phyloP scores from a whole-genome alignment of 1,139 yeast genomes.

The Blastobotrys ciferrii region DNA sequence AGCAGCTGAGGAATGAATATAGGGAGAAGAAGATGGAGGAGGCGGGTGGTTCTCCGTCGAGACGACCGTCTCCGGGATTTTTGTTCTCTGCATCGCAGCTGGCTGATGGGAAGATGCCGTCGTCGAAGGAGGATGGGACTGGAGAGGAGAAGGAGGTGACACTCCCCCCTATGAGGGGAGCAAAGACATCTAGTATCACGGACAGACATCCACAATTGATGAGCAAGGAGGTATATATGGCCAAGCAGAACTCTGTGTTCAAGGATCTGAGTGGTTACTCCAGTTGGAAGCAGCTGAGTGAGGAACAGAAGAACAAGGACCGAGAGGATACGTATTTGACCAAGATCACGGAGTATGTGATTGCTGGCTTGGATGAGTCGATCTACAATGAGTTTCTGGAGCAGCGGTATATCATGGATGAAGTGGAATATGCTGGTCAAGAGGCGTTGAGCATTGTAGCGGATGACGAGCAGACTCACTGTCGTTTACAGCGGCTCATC shows the following conservation, averaged over 20 bases:
- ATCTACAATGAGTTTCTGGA: slow-evolving; percentile 22
- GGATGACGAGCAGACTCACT: not conserved
- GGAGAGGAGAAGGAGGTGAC: not conserved
- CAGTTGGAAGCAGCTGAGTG: slow-evolving; percentile 21
- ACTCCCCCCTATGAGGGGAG: slow-evolving; percentile 12
- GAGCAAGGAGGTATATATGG: slow-evolving; percentile 25
- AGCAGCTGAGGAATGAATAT: not conserved
- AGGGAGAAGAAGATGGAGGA: not conserved
- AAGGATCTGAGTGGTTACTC: slow-evolving; percentile 23
- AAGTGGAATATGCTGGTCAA: slow-evolving; percentile 16
- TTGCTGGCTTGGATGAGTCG: slow-evolving; percentile 25
- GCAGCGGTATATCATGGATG: slow-evolving; percentile 21
- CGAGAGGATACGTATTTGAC: slow-evolving; percentile 18
- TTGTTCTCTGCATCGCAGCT: not conserved
- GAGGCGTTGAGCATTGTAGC: slow-evolving; percentile 6
- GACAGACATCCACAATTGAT: slow-evolving; percentile 17
- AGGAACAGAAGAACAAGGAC: slow-evolving; percentile 14
- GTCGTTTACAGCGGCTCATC: slow-evolving; percentile 2
- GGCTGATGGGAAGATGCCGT: not conserved
- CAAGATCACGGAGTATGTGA: slow-evolving; percentile 20
- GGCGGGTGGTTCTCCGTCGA: not conserved
- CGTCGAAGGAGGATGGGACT: not conserved
- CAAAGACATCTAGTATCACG: slow-evolving; percentile 2
- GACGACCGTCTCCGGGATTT: not conserved
- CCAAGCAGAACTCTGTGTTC: slow-evolving; percentile 24